Evolutionary conservation across 345 rosid genomes (phyloP), one percentile per base, ranked within the genome.

Genomic region (Mallotus nudiflorus): DNA sequence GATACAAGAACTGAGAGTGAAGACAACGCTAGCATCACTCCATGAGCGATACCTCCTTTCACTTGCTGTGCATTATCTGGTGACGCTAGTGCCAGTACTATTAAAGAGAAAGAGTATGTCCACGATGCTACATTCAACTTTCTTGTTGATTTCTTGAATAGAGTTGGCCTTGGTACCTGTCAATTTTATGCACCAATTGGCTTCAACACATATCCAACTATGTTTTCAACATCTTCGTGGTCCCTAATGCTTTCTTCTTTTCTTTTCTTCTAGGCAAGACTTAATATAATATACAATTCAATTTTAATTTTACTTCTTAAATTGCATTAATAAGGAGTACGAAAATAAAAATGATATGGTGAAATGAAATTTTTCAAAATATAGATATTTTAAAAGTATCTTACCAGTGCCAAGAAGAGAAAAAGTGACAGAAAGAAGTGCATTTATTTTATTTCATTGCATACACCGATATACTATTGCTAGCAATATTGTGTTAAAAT

Each of bases 51-150:
- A 11, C 14, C 28, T 5, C 59, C 65, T 29, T 62, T 71, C 44
- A 67, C 80, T 39, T 76, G 76, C n/a, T 60, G 15, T 49, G 80
- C 76, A 48, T 77, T 71, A 12, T 77, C 69, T 13, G 59, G 69
- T 1, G 80, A 71, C 1, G 80, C 80, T 20, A 72, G 25, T 1
- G 80, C 76, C 33, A 72, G 31, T 0, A 67, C 58, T 4, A 76
- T 77, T 64, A 72, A 20, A 3, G 76, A 76, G 27, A 71, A 77
- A 4, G 76, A 60, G 44, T 77, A 77, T 8, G 76, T 76, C 80
- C 80, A 72, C 76, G 73, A 72, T 67, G 73, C 76, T 22, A 77
- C 71, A 27, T 61, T 77, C 69, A 77, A 72, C 13, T 63, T 67
- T 48, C 51, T 77, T 58, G 58, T 62, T 0, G 73, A 77, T 77